Evolutionary conservation across 2,329 filamentous ascomycete genomes (phyloP).

Genomic region (Apiospora phragmitis): DNA sequence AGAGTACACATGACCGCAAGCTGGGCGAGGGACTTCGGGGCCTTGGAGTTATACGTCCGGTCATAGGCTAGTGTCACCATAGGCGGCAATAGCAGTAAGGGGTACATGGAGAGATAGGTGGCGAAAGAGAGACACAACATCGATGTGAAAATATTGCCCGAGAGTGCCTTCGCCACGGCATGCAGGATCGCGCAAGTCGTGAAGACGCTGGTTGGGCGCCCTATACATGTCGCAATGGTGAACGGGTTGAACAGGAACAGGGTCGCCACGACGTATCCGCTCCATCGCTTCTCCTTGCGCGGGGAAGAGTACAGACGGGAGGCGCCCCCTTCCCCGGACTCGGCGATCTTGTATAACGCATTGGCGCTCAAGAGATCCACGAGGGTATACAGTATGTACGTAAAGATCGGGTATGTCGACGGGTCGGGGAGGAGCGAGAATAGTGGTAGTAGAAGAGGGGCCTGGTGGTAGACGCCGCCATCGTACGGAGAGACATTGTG

Average conservation of each 20-base stretch:
- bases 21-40: slow-evolving; percentile 33
- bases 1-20: slow-evolving; percentile 58
- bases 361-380: slow-evolving; percentile 82
- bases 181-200: slow-evolving; percentile 85
- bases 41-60: slow-evolving; percentile 43
- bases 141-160: slow-evolving; percentile 70
- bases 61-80: slow-evolving; percentile 81
- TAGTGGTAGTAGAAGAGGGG: slow-evolving; percentile 84
- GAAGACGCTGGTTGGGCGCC: slow-evolving; percentile 84
- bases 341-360: slow-evolving; percentile 76
- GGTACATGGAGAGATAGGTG: slow-evolving; percentile 90
- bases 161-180: slow-evolving; percentile 77
- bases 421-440: slow-evolving; percentile 84
- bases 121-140: slow-evolving; percentile 86
- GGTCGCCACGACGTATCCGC: slow-evolving; percentile 73
- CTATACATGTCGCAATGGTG: slow-evolving; percentile 87
- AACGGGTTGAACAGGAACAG: slow-evolving; percentile 95
- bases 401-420: slow-evolving; percentile 67
- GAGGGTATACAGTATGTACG: slow-evolving; percentile 75
- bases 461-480: slow-evolving; percentile 80
- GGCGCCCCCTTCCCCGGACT: slow-evolving; percentile 75
- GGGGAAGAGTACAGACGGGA: slow-evolving; percentile 78
- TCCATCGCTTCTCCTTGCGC: slow-evolving; percentile 73
- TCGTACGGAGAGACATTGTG: slow-evolving; percentile 97
- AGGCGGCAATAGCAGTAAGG: slow-evolving; percentile 81